Evolutionary conservation across 352 stramenopile species (phyloP).

Genomic region (Peronospora destructor): DNA sequence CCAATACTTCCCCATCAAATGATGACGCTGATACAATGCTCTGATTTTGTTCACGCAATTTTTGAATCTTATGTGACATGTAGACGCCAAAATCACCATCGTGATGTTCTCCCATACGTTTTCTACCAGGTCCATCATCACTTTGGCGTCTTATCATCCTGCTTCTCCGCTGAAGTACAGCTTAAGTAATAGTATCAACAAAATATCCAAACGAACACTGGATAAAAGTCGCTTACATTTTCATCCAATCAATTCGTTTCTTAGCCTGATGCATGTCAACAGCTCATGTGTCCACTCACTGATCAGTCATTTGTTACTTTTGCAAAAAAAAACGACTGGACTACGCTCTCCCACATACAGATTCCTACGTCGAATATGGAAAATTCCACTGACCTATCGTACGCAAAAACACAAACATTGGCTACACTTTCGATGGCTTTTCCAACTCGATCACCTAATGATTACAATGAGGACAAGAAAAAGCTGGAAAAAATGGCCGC

Average conservation of each 20-base stretch:
- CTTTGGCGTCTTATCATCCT: conserved; percentile 12
- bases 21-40: conserved; percentile 16
- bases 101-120: conserved; percentile 78
- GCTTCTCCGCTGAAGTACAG: not conserved
- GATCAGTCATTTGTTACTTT: conserved; percentile 5
- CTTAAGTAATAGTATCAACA: not conserved
- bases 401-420: conserved; percentile 21
- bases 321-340: conserved; percentile 3
- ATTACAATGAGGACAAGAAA: conserved; percentile 65
- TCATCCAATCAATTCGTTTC: conserved; percentile 7
- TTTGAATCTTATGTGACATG: conserved; percentile 89
- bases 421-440: conserved; percentile 62
- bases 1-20: not conserved
- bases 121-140: conserved; percentile 21
- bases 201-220: not conserved
- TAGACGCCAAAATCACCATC: conserved; percentile 84
- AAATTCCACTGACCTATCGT: conserved; percentile 18
- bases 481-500: conserved; percentile 91
- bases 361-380: conserved; percentile 31
- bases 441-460: conserved; percentile 41
- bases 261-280: not conserved
- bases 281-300: no score
- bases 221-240: not conserved
- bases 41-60: conserved; percentile 72
- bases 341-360: conserved; percentile 17